A percentile compares a stretch with the other conserved stretches of the same genome.
These are phyloP conservation scores for Nothophytophthora sp. DNA, from an alignment of 352 stramenopile genomes.

Conservation along the genomic window DNA sequence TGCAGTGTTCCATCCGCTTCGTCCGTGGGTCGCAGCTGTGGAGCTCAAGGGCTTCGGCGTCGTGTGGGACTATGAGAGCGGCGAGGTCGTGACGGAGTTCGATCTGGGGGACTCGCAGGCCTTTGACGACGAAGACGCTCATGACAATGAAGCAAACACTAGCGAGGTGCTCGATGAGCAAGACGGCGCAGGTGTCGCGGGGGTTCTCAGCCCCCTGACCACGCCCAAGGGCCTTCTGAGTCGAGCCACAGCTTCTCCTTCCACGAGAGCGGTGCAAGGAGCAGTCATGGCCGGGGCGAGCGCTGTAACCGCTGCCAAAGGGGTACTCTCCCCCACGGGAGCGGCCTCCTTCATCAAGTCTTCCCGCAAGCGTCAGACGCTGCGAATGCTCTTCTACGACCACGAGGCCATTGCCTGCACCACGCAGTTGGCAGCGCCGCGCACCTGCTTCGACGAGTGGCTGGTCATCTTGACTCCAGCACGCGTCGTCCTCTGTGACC, in stretches of 20 bases:
- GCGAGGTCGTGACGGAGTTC: conserved; percentile 64
- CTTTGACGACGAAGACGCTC: conserved; percentile 23
- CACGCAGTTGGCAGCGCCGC: conserved; percentile 38
- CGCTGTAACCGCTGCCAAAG: conserved; percentile 12
- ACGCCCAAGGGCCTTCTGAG: conserved; percentile 39
- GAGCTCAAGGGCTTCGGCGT: conserved; percentile 60
- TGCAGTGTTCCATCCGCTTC: conserved; percentile 58
- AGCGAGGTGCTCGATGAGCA: conserved; percentile 6
- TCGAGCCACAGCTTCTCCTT: conserved; percentile 39
- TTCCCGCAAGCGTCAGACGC: conserved; percentile 29
- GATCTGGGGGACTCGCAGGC: conserved; percentile 58
- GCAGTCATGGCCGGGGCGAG: conserved; percentile 6
- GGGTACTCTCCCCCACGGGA: conserved; percentile 18
- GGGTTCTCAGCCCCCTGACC: conserved; percentile 13
- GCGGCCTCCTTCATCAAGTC: conserved; percentile 56
- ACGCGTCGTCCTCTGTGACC: conserved; percentile 70
- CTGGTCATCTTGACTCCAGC: conserved; percentile 59
- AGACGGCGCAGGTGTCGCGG: not conserved
- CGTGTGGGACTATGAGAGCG: conserved; percentile 78
- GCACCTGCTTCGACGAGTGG: conserved; percentile 73
- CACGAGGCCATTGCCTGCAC: conserved; percentile 58
- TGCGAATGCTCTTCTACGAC: conserved; percentile 78
- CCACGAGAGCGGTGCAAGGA: conserved; percentile 29
- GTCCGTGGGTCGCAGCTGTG: conserved; percentile 68
- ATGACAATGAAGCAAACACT: conserved; percentile 8